phyloP scores from a whole-genome alignment of 1,284 basidiomycete genomes.

The Heterobasidion parviporum region DNA sequence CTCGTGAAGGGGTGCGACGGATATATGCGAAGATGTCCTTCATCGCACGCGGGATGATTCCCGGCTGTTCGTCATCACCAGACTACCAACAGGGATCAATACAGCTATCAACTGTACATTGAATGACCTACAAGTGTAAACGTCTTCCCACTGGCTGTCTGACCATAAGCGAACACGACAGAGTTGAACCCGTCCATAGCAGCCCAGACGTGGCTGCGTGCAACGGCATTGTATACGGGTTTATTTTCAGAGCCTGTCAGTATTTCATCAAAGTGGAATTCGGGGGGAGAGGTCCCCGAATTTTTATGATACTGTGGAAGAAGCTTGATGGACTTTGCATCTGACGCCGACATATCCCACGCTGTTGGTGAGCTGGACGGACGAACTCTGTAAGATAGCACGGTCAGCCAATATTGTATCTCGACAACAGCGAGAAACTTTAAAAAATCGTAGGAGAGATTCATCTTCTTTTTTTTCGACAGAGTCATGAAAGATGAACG shows the following conservation, averaged over 20 bases:
- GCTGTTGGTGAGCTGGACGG: constrained; percentile 50
- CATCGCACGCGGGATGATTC: constrained; percentile 92
- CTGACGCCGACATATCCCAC: constrained; percentile 38
- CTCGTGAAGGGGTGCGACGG: constrained; percentile 63
- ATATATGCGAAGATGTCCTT: constrained; percentile 77
- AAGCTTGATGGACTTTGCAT: constrained; percentile 45
- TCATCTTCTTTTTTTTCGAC: background rate
- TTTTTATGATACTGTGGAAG: constrained; percentile 47
- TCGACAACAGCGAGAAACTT: background rate
- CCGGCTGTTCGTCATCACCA: constrained; percentile 79
- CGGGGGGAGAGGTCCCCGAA: constrained; percentile 32
- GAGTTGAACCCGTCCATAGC: constrained; percentile 97
- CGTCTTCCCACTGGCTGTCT: constrained; percentile 89
- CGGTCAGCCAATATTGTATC: background rate
- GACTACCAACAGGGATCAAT: constrained; percentile 24
- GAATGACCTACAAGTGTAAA: constrained; percentile 63
- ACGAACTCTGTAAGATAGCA: constrained; percentile 44
- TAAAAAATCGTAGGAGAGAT: too few species aligned
- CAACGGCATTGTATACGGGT: constrained; percentile 78
- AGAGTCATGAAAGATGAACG: background rate
- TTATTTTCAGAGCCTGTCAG: constrained; percentile 82
- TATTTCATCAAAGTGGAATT: constrained; percentile 70
- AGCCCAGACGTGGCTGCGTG: constrained; percentile 79
- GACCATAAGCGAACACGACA: constrained; percentile 90
- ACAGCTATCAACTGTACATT: background rate